A percentile compares a stretch with the other conserved stretches of the same genome.
Conservation (phyloP, 108 stramenopile species). For the Tribonema minus region DNA sequence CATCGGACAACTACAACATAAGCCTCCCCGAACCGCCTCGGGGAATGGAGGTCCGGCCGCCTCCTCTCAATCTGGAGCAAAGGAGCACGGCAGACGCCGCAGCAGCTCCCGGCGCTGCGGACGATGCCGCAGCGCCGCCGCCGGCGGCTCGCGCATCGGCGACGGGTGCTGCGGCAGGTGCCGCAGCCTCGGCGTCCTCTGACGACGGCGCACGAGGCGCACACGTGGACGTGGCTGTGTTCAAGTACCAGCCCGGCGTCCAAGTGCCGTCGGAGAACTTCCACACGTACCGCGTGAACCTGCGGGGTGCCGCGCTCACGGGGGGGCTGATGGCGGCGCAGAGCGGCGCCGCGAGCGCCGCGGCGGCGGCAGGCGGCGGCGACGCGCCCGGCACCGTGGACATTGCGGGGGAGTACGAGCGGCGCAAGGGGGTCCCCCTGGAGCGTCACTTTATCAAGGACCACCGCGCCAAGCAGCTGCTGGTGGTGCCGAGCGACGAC, state of each 20-base stretch:
- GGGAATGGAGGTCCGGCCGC: too few relatives aligned
- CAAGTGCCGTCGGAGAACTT: constrained; percentile 27
- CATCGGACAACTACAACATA: too few relatives aligned
- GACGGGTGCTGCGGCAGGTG: too few relatives aligned
- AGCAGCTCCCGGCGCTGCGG: too few relatives aligned
- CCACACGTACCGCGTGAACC: constrained; percentile 34
- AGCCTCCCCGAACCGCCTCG: too few relatives aligned
- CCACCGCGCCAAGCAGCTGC: constrained; percentile 33
- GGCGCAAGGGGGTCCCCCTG: constrained; percentile 28
- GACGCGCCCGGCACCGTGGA: constrained; percentile 34
- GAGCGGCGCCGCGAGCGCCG: constrained; percentile 20
- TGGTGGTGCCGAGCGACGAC: constrained; percentile 34
- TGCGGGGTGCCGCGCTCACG: constrained; percentile 26
- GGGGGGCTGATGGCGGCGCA: constrained; percentile 22
- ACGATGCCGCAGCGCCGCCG: too few relatives aligned
- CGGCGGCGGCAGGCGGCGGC: too few relatives aligned
- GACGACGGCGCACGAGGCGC: too few relatives aligned
- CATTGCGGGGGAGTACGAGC: constrained; percentile 37
- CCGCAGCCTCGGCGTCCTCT: too few relatives aligned
- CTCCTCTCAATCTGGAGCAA: too few relatives aligned
- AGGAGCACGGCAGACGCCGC: too few relatives aligned
- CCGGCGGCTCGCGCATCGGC: too few relatives aligned
- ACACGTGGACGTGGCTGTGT: constrained; percentile 37
- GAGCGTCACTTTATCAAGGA: constrained; percentile 38
- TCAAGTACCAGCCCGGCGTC: constrained; percentile 39